These are phyloP conservation scores for Teunomyces atbi DNA, from an alignment of 805 yeast species.

Conservation along the genomic window DNA sequence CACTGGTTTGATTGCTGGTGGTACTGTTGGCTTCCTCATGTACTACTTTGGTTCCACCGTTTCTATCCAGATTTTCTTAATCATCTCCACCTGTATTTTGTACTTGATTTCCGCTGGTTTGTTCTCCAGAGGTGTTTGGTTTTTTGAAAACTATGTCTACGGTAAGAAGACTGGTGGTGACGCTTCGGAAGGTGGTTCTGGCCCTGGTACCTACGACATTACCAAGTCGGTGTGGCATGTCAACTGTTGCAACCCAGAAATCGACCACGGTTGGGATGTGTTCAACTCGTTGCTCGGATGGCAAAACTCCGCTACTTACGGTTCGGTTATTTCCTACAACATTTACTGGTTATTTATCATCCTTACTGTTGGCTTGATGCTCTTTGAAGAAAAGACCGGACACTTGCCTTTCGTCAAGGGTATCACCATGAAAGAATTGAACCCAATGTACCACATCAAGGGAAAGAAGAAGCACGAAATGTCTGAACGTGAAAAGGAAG, in stretches of 20 bases:
- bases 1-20: constrained; percentile 80
- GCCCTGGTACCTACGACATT: constrained; percentile 93
- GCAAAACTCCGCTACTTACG: constrained; percentile 95
- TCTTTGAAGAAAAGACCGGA: constrained; percentile 80
- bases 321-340: constrained; percentile 87
- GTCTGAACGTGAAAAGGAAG: constrained; percentile 31
- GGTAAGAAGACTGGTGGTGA: constrained; percentile 82
- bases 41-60: constrained; percentile 80
- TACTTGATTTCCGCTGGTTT: constrained; percentile 91
- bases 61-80: constrained; percentile 84
- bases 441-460: constrained; percentile 36
- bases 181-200: constrained; percentile 88
- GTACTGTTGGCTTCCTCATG: constrained; percentile 62
- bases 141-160: constrained; percentile 69
- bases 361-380: constrained; percentile 54
- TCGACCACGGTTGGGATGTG: constrained; percentile 94
- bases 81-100: constrained; percentile 82
- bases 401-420: constrained; percentile 69
- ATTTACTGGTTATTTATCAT: constrained; percentile 80
- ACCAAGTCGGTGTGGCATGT: constrained; percentile 87
- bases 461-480: constrained; percentile 33
- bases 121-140: constrained; percentile 92
- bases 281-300: constrained; percentile 94
- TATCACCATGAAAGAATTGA: constrained; percentile 29
- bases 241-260: constrained; percentile 94